phyloP scores from a whole-genome alignment of 495 filamentous ascomycete genomes.

The Margaritispora aquatica region DNA sequence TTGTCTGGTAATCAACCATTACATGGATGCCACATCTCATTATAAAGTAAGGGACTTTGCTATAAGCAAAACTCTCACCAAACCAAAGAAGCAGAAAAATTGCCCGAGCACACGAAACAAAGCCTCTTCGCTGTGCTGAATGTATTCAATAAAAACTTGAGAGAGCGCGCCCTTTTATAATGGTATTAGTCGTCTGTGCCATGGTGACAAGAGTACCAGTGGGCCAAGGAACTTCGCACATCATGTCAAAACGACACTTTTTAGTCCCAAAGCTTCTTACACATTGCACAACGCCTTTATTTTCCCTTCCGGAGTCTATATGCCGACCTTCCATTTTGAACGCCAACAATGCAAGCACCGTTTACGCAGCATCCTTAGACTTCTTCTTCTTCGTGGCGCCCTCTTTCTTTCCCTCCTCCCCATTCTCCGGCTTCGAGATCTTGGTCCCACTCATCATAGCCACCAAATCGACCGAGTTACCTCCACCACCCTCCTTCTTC shows the following conservation, averaged over 20 bases:
- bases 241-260: not conserved
- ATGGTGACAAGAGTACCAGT: too few species aligned
- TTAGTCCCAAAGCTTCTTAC: not conserved
- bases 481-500: not conserved
- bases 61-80: too few species aligned
- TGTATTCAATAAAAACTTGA: too few species aligned
- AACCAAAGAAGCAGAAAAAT: too few species aligned
- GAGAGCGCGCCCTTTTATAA: too few species aligned
- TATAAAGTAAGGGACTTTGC: too few species aligned
- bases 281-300: not conserved
- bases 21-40: too few species aligned
- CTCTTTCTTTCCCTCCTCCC: not conserved
- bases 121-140: too few species aligned
- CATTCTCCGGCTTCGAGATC: not conserved
- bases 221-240: too few species aligned
- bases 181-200: too few species aligned
- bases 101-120: too few species aligned
- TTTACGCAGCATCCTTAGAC: not conserved
- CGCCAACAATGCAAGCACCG: slow-evolving; percentile 17
- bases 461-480: not conserved
- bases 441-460: not conserved
- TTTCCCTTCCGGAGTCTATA: not conserved
- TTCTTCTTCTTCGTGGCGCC: not conserved
- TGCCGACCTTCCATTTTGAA: slow-evolving; percentile 1
- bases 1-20: too few species aligned